Percentiles rank a stretch among this genome's conserved stretches.
phyloP scores from a whole-genome alignment of 2,329 filamentous ascomycete genomes.

The Tolypocladium endophyticum region DNA sequence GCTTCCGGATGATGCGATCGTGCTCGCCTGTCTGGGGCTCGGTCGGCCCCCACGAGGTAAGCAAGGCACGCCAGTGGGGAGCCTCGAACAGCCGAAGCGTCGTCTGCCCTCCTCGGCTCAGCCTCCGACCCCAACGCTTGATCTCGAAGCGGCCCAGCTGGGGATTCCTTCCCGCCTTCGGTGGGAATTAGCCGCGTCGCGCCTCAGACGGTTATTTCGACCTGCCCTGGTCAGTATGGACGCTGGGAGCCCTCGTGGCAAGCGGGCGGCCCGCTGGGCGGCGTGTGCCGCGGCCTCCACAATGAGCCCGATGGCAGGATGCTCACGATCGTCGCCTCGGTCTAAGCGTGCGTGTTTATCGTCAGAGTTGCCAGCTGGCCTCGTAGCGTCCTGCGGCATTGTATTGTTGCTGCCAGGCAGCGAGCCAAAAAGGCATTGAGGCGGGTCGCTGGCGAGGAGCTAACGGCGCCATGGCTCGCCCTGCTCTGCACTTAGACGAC shows the following conservation, averaged over 20 bases:
- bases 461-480: background rate
- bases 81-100: background rate
- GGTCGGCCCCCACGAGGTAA: background rate
- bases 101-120: background rate
- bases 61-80: background rate
- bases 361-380: background rate
- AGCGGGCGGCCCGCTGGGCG: background rate
- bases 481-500: background rate
- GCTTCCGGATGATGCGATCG: background rate
- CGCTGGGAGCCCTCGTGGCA: background rate
- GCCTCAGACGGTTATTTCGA: background rate
- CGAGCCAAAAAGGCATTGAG: background rate
- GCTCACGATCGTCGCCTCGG: background rate
- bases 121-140: background rate
- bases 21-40: background rate
- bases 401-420: background rate
- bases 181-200: background rate
- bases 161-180: background rate
- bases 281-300: background rate
- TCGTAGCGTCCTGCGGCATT: background rate
- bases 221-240: background rate
- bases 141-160: background rate
- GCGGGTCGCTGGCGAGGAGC: background rate
- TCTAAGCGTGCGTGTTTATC: background rate
- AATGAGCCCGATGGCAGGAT: background rate